Evolutionary conservation across 2,329 filamentous ascomycete genomes (phyloP).

Genomic region (Tolypocladium paradoxum): DNA sequence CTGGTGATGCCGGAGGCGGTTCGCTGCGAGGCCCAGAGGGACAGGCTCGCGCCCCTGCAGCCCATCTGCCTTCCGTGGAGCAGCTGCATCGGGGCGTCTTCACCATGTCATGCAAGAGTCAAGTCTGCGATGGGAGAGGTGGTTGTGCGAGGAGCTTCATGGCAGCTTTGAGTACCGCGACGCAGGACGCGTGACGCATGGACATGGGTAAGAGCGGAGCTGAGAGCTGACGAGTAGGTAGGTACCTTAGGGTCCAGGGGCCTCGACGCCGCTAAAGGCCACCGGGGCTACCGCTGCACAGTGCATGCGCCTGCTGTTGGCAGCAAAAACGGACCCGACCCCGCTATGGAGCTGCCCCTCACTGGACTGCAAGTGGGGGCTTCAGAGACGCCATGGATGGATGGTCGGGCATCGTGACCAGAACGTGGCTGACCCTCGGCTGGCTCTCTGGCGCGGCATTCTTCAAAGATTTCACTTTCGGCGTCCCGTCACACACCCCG

Average conservation of each 20-base stretch:
- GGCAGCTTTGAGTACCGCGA: background rate
- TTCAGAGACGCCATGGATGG: background rate
- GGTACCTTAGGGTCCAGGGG: too few species aligned
- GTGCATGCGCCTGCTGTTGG: background rate
- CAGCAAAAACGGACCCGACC: background rate
- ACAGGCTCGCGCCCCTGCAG: slow-evolving; percentile 8
- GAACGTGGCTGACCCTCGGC: slow-evolving; percentile 6
- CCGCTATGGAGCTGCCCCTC: background rate
- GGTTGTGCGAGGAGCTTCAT: background rate
- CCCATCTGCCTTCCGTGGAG: slow-evolving; percentile 14
- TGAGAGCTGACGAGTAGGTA: too few species aligned
- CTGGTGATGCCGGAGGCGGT: background rate
- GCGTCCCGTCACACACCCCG: background rate
- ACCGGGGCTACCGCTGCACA: background rate
- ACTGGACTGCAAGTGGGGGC: background rate
- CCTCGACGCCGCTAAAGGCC: background rate
- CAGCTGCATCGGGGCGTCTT: slow-evolving; percentile 15
- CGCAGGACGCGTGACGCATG: background rate
- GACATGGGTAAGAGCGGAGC: background rate
- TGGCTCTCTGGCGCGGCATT: background rate
- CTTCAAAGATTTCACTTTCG: background rate
- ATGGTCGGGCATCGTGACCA: background rate
- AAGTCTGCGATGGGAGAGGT: background rate
- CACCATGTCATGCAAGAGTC: slow-evolving; percentile 9
- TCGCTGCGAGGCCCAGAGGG: slow-evolving; percentile 2